phyloP scores from a whole-genome alignment of 495 filamentous ascomycete species.

The Penicillium ucsense region DNA sequence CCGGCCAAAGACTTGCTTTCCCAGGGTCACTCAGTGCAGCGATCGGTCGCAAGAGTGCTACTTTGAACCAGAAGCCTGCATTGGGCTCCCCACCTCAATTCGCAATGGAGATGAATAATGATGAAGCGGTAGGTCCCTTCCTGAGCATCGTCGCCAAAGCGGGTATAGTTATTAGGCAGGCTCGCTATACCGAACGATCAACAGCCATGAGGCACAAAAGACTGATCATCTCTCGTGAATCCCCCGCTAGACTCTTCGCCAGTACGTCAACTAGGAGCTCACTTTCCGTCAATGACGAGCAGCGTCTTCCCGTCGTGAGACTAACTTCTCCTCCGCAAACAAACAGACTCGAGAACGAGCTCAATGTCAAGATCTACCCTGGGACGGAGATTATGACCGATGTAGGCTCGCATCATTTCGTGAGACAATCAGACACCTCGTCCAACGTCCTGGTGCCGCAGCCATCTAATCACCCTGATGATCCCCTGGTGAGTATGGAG shows the following conservation, averaged over 20 bases:
- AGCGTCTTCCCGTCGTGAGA: not conserved
- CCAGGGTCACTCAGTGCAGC: too few species aligned
- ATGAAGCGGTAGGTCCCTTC: slow-evolving; percentile 20
- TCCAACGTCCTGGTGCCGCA: slow-evolving; percentile 45
- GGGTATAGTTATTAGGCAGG: too few species aligned
- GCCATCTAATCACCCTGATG: slow-evolving; percentile 37
- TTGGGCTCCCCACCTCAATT: not conserved
- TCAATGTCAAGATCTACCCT: slow-evolving; percentile 47
- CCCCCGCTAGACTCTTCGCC: slow-evolving; percentile 17
- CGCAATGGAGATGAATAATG: slow-evolving; percentile 35
- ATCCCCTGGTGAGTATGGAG: slow-evolving; percentile 26
- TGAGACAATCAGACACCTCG: slow-evolving; percentile 35
- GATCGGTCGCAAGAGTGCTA: too few species aligned
- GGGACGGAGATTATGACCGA: slow-evolving; percentile 56
- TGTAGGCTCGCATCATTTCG: slow-evolving; percentile 51
- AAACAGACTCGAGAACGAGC: slow-evolving; percentile 32
- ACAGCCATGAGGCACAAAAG: too few species aligned
- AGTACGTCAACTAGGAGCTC: slow-evolving; percentile 5
- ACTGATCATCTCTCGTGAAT: not conserved
- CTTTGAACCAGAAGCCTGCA: too few species aligned
- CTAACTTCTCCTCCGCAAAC: not conserved
- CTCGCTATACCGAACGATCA: too few species aligned
- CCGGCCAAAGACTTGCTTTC: too few species aligned
- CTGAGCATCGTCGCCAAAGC: too few species aligned
- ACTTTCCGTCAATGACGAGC: too few species aligned